These are phyloP conservation scores for Debaryomyces udenii DNA, from an alignment of 1,139 yeast genomes.

Conservation along the genomic window DNA sequence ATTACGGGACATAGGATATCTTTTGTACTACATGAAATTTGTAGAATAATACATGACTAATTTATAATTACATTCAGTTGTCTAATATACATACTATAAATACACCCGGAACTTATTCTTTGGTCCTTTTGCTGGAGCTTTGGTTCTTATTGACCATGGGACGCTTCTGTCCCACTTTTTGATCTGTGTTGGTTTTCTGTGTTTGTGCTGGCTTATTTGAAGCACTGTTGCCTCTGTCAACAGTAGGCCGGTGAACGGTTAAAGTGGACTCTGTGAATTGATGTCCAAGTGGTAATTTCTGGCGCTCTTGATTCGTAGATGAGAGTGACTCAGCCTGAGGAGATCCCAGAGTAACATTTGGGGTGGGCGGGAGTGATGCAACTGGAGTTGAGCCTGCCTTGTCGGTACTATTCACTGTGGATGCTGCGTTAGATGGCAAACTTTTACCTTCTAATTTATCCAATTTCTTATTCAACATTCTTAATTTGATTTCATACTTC, in stretches of 20 bases:
- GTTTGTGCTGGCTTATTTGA: constrained; percentile 6
- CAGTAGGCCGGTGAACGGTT: constrained; percentile 35
- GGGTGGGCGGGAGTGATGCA: constrained; percentile 9
- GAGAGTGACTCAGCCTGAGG: constrained; percentile 5
- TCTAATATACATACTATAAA: constrained; percentile 9
- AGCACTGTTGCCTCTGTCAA: constrained; percentile 17
- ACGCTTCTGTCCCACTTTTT: constrained; percentile 12
- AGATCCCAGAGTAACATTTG: constrained; percentile 1
- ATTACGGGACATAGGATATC: no score
- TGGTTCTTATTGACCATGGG: constrained; percentile 16
- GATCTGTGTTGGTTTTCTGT: constrained; percentile 8
- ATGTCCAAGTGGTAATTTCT: constrained; percentile 20
- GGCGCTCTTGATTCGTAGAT: constrained; percentile 6
- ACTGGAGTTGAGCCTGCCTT: constrained; percentile 5
- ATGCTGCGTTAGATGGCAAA: constrained; percentile 3
- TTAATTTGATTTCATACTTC: constrained; percentile 44
- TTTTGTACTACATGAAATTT: no score
- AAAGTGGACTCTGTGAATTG: constrained; percentile 36
- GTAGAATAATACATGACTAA: no score
- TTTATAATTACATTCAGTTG: neutral
- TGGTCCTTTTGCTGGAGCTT: constrained; percentile 16
- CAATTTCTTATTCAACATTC: constrained; percentile 46
- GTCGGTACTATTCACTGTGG: neutral
- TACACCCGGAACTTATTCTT: constrained; percentile 12
- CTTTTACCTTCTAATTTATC: constrained; percentile 35